phyloP scores from a whole-genome alignment of 2,329 filamentous ascomycete genomes.

The Didymella keratinophila region DNA sequence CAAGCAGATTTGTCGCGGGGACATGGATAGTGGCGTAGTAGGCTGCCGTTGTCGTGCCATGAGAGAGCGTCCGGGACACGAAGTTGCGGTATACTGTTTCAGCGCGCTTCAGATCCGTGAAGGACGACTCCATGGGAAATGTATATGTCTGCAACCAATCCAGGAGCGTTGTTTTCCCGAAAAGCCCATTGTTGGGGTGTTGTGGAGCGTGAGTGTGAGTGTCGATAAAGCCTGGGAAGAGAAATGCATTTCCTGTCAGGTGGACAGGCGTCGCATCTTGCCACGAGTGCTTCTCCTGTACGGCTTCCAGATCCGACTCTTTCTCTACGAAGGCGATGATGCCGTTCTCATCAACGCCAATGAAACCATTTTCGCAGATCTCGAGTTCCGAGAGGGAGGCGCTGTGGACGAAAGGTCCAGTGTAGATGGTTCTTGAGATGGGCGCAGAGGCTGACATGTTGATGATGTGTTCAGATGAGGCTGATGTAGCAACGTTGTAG shows the following conservation, averaged over 20 bases:
- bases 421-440: conserved; percentile 57
- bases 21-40: conserved; percentile 95
- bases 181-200: conserved; percentile 92
- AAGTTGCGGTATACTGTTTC: conserved; percentile 77
- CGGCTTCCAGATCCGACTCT: conserved; percentile 37
- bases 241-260: conserved; percentile 67
- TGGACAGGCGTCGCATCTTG: conserved; percentile 51
- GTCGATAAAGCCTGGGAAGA: conserved; percentile 88
- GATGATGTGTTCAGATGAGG: conserved; percentile 2
- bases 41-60: conserved; percentile 93
- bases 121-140: conserved; percentile 86
- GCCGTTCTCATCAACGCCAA: conserved; percentile 62
- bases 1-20: conserved; percentile 86
- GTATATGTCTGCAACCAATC: conserved; percentile 96
- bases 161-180: conserved; percentile 89
- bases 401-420: conserved; percentile 69
- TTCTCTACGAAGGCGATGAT: conserved; percentile 59
- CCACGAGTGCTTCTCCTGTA: conserved; percentile 46
- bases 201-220: conserved; percentile 96
- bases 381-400: conserved; percentile 59
- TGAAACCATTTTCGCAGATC: conserved; percentile 55
- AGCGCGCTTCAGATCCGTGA: conserved; percentile 70
- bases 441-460: conserved; percentile 43
- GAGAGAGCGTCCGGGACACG: conserved; percentile 79
- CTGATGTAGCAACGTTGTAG: conserved; percentile 7